phyloP scores from a whole-genome alignment of 2,329 filamentous ascomycete species.

The Fusarium subglutinans region DNA sequence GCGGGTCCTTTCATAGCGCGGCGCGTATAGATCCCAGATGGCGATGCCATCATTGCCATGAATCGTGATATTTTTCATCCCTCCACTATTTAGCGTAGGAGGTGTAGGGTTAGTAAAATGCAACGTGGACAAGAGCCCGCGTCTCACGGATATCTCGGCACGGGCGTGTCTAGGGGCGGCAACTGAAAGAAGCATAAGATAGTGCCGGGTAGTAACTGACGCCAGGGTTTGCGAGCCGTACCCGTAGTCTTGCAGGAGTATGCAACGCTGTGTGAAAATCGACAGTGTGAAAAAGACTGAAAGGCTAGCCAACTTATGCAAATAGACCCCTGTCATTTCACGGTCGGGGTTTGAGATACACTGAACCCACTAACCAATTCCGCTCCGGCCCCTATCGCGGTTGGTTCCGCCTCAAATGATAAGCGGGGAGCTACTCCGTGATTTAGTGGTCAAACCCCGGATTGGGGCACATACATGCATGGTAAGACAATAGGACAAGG shows the following conservation, averaged over 20 bases:
- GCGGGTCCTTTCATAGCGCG: too few relatives aligned
- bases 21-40: background rate
- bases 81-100: background rate
- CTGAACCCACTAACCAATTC: background rate
- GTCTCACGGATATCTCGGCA: background rate
- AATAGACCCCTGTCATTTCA: background rate
- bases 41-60: background rate
- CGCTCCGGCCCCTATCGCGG: background rate
- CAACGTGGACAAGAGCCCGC: background rate
- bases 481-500: background rate
- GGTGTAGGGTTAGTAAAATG: background rate
- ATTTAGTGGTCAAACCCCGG: background rate
- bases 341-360: too few relatives aligned
- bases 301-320: background rate
- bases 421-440: background rate
- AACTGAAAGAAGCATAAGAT: constrained; percentile 2
- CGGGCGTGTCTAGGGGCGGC: background rate
- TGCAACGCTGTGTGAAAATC: background rate
- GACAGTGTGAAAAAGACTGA: background rate
- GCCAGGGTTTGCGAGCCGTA: background rate
- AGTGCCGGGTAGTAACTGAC: background rate
- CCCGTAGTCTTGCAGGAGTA: background rate
- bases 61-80: background rate
- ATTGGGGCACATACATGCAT: background rate
- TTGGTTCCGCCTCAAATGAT: background rate